A percentile compares a stretch with the other conserved stretches of the same genome.
Evolutionary conservation across 495 filamentous ascomycete species (phyloP).

Genomic region (Penicillium antarcticum): DNA sequence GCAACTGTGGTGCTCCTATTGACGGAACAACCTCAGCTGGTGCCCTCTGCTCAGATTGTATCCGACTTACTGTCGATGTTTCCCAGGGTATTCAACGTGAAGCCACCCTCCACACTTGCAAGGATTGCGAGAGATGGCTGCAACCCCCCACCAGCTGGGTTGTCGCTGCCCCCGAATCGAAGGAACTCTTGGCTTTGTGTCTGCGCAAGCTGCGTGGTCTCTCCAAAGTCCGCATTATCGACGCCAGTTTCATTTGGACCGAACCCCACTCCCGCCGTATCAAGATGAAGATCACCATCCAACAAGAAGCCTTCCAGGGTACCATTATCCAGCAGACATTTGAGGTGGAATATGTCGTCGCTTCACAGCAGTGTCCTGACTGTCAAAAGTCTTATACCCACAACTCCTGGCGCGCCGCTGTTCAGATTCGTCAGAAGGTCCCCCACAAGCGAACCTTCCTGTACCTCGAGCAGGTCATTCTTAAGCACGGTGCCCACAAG

Average conservation of each 20-base stretch:
- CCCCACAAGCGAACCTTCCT: conserved; percentile 96
- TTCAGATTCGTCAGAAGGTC: conserved; percentile 96
- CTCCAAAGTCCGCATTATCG: conserved; percentile 83
- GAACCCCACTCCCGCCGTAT: conserved; percentile 91
- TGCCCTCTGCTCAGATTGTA: conserved; percentile 89
- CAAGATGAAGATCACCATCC: conserved; percentile 89
- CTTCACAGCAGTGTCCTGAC: conserved; percentile 85
- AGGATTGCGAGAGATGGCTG: conserved; percentile 92
- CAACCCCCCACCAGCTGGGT: conserved; percentile 85
- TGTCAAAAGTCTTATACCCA: conserved; percentile 93
- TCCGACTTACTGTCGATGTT: conserved; percentile 89
- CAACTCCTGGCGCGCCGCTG: conserved; percentile 81
- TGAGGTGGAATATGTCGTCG: conserved; percentile 87
- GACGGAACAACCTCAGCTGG: conserved; percentile 83
- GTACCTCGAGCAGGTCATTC: conserved; percentile 92
- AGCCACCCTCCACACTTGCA: conserved; percentile 75
- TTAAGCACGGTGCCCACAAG: conserved; percentile 87
- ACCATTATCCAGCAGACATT: conserved; percentile 90
- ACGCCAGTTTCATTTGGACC: conserved; percentile 96
- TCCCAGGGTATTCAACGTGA: conserved; percentile 85
- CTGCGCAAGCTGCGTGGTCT: conserved; percentile 77
- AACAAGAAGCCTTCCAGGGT: conserved; percentile 69
- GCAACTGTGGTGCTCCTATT: conserved; percentile 91
- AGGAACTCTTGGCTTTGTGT: conserved; percentile 87
- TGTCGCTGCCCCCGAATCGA: conserved; percentile 73